Base-by-base conservation (phyloP, 2,329 filamentous ascomycete species). In the Acephala macrosclerotiorum region DNA sequence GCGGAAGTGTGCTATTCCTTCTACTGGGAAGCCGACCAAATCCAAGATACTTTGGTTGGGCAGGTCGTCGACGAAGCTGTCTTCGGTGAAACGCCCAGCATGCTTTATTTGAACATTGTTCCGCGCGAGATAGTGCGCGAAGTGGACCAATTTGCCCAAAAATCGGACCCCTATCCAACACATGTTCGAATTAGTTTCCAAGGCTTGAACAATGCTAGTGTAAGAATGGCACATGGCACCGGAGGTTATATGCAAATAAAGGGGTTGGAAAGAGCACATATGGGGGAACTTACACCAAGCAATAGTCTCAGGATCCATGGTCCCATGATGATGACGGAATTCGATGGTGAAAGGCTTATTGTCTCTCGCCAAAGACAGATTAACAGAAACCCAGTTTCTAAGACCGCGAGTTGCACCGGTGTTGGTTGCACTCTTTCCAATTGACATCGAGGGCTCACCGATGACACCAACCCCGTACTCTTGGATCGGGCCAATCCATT, bases 311-410 rank as follows among this genome's bases (percentile, higher is more conserved):
- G 56, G 56, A 18, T 68, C 45, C 12, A 56, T 16, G 6, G 57
- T 65, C 4, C 66, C 63, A 33, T 64, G 56, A 20, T 68, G 60
- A 14, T 68, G 58, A 1, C 66, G 59, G 36, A 68, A 68, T 60
- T 68, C 66, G 11, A 68, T 26, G 14, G 63, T 68, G 55, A 61
- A 47, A 8, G 57, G 55, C 47, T 65, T 68, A n/a, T 61, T 65
- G 4, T 2, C 11, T 33, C 63, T 57, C 9, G 16, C 20, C 29
- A 61, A 7, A 6, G 63, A 58, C 3, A 61, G 14, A n/a, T 65
- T 61, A 8, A 61, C 8, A 9, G 58, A 26, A 18, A 47, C 35
- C 42, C 47, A 60, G 12, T 55, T n/a, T 49, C 22, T 22, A 25
- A 26, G 9, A 25, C 20, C 45, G 20, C 25, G 12, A 42, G 40